These are phyloP conservation scores for Crithidia fasciculata DNA, from an alignment of 208 protist genomes.

Conservation along the genomic window DNA sequence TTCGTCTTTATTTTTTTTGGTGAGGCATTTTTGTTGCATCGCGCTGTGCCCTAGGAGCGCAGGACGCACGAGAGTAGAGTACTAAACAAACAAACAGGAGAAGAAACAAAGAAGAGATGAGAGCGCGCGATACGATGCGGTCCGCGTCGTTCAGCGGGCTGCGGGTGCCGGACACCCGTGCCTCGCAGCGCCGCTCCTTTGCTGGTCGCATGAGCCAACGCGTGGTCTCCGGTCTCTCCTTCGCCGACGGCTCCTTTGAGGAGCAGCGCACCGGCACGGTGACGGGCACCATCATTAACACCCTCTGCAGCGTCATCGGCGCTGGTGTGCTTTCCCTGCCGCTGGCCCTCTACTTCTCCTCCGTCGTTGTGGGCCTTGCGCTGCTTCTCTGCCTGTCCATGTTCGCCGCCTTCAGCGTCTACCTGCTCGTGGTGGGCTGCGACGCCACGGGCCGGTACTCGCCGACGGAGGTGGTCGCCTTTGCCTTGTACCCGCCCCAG, in stretches of 20 bases:
- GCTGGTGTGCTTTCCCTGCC: conserved; percentile 74
- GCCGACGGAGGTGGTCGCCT: conserved; percentile 64
- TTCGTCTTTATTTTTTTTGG: neutral
- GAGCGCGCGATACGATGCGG: neutral
- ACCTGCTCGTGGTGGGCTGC: conserved; percentile 58
- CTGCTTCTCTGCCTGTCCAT: conserved; percentile 44
- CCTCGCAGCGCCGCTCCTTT: conserved; percentile 41
- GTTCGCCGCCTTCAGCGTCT: conserved; percentile 57
- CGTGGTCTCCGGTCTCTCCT: conserved; percentile 58
- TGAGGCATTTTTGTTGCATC: no score
- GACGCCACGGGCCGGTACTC: conserved; percentile 63
- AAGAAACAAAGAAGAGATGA: neutral
- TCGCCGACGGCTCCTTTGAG: conserved; percentile 33
- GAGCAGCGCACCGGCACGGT: conserved; percentile 48
- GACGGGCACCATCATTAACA: conserved; percentile 62
- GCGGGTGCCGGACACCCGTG: conserved; percentile 12
- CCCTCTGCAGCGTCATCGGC: conserved; percentile 77
- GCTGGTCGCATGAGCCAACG: conserved; percentile 50
- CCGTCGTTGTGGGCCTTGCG: conserved; percentile 42
- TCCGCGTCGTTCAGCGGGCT: conserved; percentile 12
- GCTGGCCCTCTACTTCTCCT: conserved; percentile 70
- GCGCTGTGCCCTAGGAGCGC: no score
- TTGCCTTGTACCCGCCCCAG: conserved; percentile 53
- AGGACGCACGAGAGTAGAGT: no score
- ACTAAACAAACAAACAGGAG: neutral